phyloP scores from a whole-genome alignment of 768 basidiomycete species.

The Psilocybe azurescens region DNA sequence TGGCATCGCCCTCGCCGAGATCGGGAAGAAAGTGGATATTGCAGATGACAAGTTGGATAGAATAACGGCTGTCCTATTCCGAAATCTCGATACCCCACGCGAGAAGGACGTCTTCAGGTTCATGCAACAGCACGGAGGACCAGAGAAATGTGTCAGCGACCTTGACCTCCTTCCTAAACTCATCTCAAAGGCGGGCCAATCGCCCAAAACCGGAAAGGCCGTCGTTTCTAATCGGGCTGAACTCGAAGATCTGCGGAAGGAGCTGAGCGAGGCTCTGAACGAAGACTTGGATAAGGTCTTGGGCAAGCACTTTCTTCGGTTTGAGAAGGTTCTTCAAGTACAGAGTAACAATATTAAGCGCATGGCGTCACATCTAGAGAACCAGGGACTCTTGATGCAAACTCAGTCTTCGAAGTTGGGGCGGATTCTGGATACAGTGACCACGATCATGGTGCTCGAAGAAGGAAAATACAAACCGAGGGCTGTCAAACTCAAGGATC shows the following conservation, averaged over 20 bases:
- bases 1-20: slow-evolving; percentile 29
- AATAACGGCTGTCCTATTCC: slow-evolving; percentile 30
- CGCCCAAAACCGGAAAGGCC: neutral
- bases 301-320: slow-evolving; percentile 8
- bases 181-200: slow-evolving; percentile 27
- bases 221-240: slow-evolving; percentile 1
- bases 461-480: slow-evolving; percentile 10
- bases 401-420: slow-evolving; percentile 6
- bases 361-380: slow-evolving; percentile 10
- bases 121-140: slow-evolving; percentile 38
- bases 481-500: slow-evolving; percentile 16
- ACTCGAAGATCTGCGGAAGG: slow-evolving; percentile 8
- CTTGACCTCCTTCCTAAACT: slow-evolving; percentile 34
- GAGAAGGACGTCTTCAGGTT: slow-evolving; percentile 36
- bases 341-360: slow-evolving; percentile 15
- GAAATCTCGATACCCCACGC: slow-evolving; percentile 35
- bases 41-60: slow-evolving; percentile 30
- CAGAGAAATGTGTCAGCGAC: slow-evolving; percentile 33
- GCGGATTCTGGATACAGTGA: slow-evolving; percentile 12
- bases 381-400: slow-evolving; percentile 11
- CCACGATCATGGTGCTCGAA: slow-evolving; percentile 13
- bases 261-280: slow-evolving; percentile 6
- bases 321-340: slow-evolving; percentile 14
- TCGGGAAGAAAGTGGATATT: slow-evolving; percentile 30
- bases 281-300: slow-evolving; percentile 16